Conservation (phyloP, 2,329 filamentous ascomycete genomes). For the Penicillium sp. region DNA sequence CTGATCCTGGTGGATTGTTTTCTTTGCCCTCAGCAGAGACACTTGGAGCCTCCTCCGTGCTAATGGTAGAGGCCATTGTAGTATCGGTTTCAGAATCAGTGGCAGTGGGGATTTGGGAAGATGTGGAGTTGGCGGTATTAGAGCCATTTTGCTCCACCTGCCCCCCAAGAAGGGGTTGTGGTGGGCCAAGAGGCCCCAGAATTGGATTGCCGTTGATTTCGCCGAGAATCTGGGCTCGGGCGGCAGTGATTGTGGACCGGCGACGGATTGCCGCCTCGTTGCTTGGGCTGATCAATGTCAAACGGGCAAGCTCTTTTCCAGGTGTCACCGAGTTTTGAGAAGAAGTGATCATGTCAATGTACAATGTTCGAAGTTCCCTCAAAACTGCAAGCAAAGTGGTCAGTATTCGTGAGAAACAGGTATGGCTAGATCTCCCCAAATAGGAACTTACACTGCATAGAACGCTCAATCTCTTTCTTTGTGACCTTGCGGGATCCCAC, state of each 20-base stretch:
- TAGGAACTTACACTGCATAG: conserved; percentile 71
- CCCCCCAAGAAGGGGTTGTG: conserved; percentile 27
- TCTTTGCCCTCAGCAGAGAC: conserved; percentile 41
- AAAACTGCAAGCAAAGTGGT: conserved; percentile 58
- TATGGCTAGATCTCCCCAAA: not conserved
- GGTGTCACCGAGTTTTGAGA: conserved; percentile 66
- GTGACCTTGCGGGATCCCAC: conserved; percentile 73
- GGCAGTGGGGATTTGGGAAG: conserved; percentile 26
- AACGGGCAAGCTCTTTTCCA: conserved; percentile 73
- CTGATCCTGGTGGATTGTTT: conserved; percentile 31
- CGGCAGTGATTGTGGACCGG: conserved; percentile 45
- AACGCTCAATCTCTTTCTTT: conserved; percentile 57
- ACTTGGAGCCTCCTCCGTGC: conserved; percentile 19
- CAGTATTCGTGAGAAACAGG: conserved; percentile 10
- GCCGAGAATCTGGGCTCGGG: conserved; percentile 36
- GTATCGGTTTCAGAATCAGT: conserved; percentile 35
- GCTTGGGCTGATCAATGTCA: conserved; percentile 68
- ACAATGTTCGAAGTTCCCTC: conserved; percentile 70
- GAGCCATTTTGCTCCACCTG: conserved; percentile 12
- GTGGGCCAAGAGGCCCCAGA: conserved; percentile 48
- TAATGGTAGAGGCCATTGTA: conserved; percentile 38
- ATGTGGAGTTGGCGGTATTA: conserved; percentile 18
- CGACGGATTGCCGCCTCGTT: conserved; percentile 55
- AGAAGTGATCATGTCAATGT: conserved; percentile 68
- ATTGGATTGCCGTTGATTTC: conserved; percentile 48